phyloP scores from a whole-genome alignment of 164 flowering plant genomes.

The Magnolia kwangsiensis region DNA sequence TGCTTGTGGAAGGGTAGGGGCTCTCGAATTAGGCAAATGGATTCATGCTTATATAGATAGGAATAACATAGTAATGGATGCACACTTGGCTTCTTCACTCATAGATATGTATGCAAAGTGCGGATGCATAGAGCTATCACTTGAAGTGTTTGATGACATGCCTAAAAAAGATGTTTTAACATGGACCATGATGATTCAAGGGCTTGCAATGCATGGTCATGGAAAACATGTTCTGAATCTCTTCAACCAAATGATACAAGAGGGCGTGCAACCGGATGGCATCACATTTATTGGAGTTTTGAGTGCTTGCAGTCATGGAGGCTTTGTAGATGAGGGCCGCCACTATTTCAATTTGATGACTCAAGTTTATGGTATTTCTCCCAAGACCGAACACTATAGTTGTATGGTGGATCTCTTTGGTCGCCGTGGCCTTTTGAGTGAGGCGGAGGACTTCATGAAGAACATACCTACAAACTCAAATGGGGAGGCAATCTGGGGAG shows the following conservation, averaged over 20 bases:
- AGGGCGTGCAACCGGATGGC: constrained; percentile 57
- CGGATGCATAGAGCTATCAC: constrained; percentile 56
- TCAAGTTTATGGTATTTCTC: constrained; percentile 38
- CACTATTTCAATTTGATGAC: constrained; percentile 53
- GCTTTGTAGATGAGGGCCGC: constrained; percentile 65
- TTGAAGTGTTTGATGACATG: constrained; percentile 47
- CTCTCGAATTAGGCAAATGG: constrained; percentile 81
- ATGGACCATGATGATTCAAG: constrained; percentile 70
- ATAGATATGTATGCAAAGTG: constrained; percentile 85
- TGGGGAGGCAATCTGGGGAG: constrained; percentile 54
- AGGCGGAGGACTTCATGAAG: constrained; percentile 49
- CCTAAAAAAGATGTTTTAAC: constrained; percentile 49
- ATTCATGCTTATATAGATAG: constrained; percentile 53
- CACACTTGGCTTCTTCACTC: constrained; percentile 63
- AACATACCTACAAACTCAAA: constrained; percentile 32
- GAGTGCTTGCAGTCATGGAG: constrained; percentile 80
- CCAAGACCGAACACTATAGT: constrained; percentile 68
- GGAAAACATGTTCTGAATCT: constrained; percentile 45
- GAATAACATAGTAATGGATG: constrained; percentile 39
- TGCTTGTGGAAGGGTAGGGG: constrained; percentile 69
- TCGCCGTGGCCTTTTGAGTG: constrained; percentile 59
- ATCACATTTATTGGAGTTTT: constrained; percentile 70
- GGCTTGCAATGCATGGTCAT: constrained; percentile 70
- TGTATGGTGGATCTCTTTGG: constrained; percentile 76
- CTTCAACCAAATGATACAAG: constrained; percentile 46